Evolutionary conservation across 2,329 filamentous ascomycete species (phyloP), one percentile per base, ranked within the genome.

Genomic region (Parastagonospora avenae): DNA sequence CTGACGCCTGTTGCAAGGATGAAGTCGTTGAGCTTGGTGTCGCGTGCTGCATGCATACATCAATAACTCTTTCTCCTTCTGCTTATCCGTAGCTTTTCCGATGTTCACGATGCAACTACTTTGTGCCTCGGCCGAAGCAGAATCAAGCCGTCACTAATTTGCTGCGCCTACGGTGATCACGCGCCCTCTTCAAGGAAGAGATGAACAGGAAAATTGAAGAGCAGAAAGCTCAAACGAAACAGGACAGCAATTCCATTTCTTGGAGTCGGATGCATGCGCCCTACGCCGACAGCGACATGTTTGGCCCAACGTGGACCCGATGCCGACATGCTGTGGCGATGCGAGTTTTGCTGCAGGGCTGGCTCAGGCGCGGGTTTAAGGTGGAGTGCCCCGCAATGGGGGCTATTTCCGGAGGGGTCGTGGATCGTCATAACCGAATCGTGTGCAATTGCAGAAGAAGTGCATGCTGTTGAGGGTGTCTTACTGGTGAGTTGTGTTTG

Each of bases 51-150:
- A 27, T 46, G 36, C 30, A 27, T 46, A 28, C 30, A 47, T 41
- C 16, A 14, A 47, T 28, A 29, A 24, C 28, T 11, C 30, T 6
- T 42, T 39, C 28, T 39, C 43, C 24, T 9, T 16, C 31, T 14
- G 16, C 43, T 46, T 46, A 19, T 46, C 43, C 43, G 28, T 24
- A 12, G n/a, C 42, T 45, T 50, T 36, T 45, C 47, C 47, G 47
- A 36, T 35, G 4, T 35, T 11, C 35, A 30, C 35, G 30, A 15
- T 7, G 30, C 9, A 31, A 28, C 19, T 31, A 11, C 10, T 24
- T 46, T 27, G 31, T 36, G 28, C 47, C 42, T 50, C 47, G 36
- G 47, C 35, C 27, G 35, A 39, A 8, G 33, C 15, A 31, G 27
- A 15, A n/a, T 28, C 11, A 2, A 16, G 8, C 16, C 30, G 10